Percentiles rank a stretch among this genome's conserved stretches.
These are phyloP conservation scores for Neostapfia colusana DNA, from an alignment of 176 grass and related monocot species.

Conservation along the genomic window DNA sequence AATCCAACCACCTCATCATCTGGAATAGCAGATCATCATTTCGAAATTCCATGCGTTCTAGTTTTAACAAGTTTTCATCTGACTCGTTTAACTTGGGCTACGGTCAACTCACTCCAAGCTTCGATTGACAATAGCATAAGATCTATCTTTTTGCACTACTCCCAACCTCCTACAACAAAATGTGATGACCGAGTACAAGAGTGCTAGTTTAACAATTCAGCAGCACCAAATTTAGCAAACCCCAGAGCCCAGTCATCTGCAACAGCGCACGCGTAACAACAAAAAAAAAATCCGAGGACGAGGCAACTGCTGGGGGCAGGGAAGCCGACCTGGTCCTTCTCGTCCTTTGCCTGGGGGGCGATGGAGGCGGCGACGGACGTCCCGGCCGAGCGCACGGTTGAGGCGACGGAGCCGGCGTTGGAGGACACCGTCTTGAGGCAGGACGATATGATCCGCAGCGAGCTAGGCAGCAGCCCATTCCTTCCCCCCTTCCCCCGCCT, in stretches of 20 bases:
- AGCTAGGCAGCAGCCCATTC: slow-evolving; percentile 92
- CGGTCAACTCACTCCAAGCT: slow-evolving; percentile 37
- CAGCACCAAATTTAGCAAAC: slow-evolving; percentile 29
- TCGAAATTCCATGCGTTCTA: slow-evolving; percentile 4
- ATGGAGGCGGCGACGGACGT: slow-evolving; percentile 95
- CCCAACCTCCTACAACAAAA: slow-evolving; percentile 18
- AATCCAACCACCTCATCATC: neutral
- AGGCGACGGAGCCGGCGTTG: slow-evolving; percentile 92
- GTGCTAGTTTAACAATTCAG: neutral
- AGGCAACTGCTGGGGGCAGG: neutral
- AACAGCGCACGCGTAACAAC: slow-evolving; percentile 3
- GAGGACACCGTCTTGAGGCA: slow-evolving; percentile 98
- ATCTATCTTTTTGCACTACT: slow-evolving; percentile 2
- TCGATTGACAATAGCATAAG: slow-evolving; percentile 40
- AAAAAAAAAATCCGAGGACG: neutral
- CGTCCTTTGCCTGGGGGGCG: slow-evolving; percentile 65
- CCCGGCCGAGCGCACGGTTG: slow-evolving; percentile 93
- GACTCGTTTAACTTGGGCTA: neutral
- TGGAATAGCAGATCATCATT: neutral
- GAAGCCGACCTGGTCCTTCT: slow-evolving; percentile 90
- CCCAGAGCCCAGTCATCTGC: neutral
- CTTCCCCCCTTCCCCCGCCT: slow-evolving; percentile 65
- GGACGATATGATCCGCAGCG: slow-evolving; percentile 96
- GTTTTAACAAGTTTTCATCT: neutral
- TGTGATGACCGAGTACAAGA: slow-evolving; percentile 19